A percentile compares a stretch with the other conserved stretches of the same genome.
Evolutionary conservation across 225 moss, liverwort and hornwort species (phyloP).

Genomic region (Physcomitrellopsis africana): DNA sequence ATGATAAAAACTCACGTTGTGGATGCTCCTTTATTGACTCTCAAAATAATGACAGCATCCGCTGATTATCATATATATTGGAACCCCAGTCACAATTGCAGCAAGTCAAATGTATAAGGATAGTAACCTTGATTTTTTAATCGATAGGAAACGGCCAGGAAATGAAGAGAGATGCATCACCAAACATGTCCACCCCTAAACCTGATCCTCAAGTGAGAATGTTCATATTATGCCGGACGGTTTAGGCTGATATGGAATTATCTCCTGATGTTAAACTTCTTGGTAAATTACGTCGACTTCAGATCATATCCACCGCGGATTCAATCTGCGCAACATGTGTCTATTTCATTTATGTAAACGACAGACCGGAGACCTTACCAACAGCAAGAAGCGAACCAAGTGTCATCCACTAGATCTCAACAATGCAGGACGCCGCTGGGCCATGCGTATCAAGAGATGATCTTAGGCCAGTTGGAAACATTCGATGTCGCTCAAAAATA

Average conservation of each 20-base stretch:
- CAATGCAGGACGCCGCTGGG: conserved; percentile 57
- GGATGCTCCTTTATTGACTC: background rate
- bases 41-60: background rate
- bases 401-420: conserved; percentile 74
- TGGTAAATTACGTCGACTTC: background rate
- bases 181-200: conserved; percentile 84
- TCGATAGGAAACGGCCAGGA: conserved; percentile 78
- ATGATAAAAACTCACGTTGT: no score
- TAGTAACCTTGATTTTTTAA: conserved; percentile 71
- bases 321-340: background rate
- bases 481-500: conserved; percentile 60
- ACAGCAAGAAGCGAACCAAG: conserved; percentile 85
- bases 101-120: background rate
- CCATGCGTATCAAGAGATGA: conserved; percentile 63
- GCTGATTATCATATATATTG: background rate
- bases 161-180: conserved; percentile 73
- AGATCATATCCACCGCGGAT: background rate
- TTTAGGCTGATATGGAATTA: background rate
- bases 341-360: background rate
- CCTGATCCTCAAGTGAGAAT: conserved; percentile 33
- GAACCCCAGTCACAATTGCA: background rate
- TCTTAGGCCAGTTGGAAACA: conserved; percentile 66
- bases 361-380: conserved; percentile 82
- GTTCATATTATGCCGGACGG: conserved; percentile 11
- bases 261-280: background rate